phyloP scores from a whole-genome alignment of 352 stramenopile species.

The Phytophthora hybrid region DNA sequence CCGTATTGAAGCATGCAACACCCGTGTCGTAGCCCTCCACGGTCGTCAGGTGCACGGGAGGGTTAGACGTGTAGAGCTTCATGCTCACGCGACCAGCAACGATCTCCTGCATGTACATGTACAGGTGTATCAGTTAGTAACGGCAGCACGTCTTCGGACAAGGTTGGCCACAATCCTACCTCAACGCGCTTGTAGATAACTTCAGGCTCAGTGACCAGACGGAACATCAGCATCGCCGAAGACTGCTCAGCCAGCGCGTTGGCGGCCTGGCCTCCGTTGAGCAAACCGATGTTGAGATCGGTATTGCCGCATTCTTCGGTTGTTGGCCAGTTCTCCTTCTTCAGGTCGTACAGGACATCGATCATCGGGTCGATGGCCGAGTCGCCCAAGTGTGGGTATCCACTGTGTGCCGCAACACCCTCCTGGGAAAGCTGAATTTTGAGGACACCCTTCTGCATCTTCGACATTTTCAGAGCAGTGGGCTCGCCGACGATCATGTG shows the following conservation, averaged over 20 bases:
- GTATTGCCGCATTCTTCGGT: constrained; percentile 87
- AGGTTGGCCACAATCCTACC: constrained; percentile 26
- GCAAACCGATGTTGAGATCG: constrained; percentile 87
- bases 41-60: constrained; percentile 79
- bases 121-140: constrained; percentile 4
- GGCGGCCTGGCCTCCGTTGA: constrained; percentile 81
- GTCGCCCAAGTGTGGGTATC: constrained; percentile 83
- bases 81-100: constrained; percentile 65
- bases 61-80: constrained; percentile 88
- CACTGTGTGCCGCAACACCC: constrained; percentile 83
- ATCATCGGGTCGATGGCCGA: constrained; percentile 89
- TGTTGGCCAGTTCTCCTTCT: constrained; percentile 76
- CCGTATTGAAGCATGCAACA: constrained; percentile 89
- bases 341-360: constrained; percentile 85
- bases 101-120: constrained; percentile 60
- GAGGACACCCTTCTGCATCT: constrained; percentile 88
- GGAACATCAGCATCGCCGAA: constrained; percentile 90
- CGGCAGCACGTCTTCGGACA: no score
- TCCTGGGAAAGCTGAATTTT: constrained; percentile 82
- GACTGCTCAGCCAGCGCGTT: constrained; percentile 87
- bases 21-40: constrained; percentile 88
- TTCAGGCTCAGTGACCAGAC: constrained; percentile 77
- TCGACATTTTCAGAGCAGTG: constrained; percentile 84
- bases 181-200: constrained; percentile 75
- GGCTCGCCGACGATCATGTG: constrained; percentile 88